phyloP scores from a whole-genome alignment of 441 rosid genomes.

The Sinapis alba region DNA sequence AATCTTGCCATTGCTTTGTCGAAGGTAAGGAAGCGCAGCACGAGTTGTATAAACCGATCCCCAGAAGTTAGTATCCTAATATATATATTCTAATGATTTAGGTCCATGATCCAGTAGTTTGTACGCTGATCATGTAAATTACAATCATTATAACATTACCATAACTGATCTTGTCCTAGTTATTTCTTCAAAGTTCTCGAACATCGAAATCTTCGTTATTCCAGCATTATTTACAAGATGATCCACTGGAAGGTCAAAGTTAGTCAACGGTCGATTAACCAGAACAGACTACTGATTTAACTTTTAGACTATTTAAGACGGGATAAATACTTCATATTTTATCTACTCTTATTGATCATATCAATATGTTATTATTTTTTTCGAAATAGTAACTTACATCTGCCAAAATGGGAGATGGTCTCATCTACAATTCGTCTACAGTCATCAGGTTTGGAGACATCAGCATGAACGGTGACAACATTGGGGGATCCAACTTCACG shows the following conservation, averaged over 20 bases:
- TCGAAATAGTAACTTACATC: constrained; percentile 46
- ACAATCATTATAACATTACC: constrained; percentile 40
- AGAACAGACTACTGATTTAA: background rate
- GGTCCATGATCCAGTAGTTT: background rate
- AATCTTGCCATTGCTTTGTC: constrained; percentile 63
- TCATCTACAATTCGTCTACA: constrained; percentile 53
- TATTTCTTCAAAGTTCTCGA: constrained; percentile 55
- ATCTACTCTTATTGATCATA: background rate
- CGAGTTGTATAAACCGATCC: constrained; percentile 59
- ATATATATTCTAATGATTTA: background rate
- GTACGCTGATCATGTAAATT: background rate
- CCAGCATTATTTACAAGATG: constrained; percentile 82
- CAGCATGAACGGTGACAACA: constrained; percentile 50
- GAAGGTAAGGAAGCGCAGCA: constrained; percentile 62
- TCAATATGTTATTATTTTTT: background rate
- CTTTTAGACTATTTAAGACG: background rate
- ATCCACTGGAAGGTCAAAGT: constrained; percentile 55
- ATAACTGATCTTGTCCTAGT: constrained; percentile 41
- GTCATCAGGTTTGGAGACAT: constrained; percentile 59
- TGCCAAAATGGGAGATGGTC: constrained; percentile 54
- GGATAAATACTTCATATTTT: background rate
- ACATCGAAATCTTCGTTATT: constrained; percentile 39
- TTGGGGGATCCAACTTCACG: constrained; percentile 57
- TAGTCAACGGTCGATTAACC: background rate
- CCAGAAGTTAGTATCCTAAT: constrained; percentile 73